Conservation (phyloP, 2,329 filamentous ascomycete genomes). For the Teratosphaeria gauchensis region DNA sequence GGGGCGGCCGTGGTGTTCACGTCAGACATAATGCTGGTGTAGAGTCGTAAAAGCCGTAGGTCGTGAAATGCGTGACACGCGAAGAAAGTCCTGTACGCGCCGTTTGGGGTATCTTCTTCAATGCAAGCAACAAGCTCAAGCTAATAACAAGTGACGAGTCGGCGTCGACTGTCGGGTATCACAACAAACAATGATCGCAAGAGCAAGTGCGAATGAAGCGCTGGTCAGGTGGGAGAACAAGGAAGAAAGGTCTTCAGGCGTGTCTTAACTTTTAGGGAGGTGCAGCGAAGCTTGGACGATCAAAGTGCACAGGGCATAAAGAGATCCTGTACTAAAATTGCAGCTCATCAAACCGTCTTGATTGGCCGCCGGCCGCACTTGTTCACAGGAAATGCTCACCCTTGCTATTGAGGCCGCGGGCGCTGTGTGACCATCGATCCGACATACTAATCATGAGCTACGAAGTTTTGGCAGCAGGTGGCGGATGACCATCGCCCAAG, state of each 20-base stretch:
- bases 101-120: neutral
- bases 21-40: slow-evolving; percentile 1
- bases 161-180: slow-evolving; percentile 2
- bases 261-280: neutral
- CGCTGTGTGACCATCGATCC: neutral
- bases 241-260: neutral
- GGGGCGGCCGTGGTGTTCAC: slow-evolving; percentile 2
- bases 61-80: neutral
- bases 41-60: neutral
- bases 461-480: neutral
- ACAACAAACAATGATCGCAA: neutral
- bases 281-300: neutral
- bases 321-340: neutral
- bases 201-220: neutral
- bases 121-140: neutral
- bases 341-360: neutral
- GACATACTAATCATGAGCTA: neutral
- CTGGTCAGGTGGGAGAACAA: neutral
- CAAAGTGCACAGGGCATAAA: neutral
- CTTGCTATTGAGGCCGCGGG: neutral
- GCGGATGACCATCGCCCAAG: neutral
- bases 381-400: neutral
- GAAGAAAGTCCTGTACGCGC: neutral
- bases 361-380: neutral
- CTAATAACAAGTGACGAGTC: neutral